Evolutionary conservation across 495 filamentous ascomycete species (phyloP), one percentile per base, ranked within the genome.

Genomic region (Penicillium salamii): DNA sequence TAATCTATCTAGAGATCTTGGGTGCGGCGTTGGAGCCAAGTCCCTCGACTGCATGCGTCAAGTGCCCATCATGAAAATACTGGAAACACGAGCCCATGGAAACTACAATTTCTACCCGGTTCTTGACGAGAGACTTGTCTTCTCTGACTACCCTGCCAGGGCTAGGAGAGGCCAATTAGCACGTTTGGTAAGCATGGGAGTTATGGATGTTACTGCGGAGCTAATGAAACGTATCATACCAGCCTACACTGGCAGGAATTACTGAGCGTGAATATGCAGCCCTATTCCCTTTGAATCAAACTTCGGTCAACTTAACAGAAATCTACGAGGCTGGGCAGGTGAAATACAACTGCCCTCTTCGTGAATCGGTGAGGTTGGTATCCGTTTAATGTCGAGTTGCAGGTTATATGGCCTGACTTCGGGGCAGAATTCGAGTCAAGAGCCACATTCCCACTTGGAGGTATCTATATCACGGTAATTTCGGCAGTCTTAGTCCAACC

Each of bases 391-490:
- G 11, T 20, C 35, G 15, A 3, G 9, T 8, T 11, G 17, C 21
- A 7, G 5, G 1, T 13, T 47, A 15, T 17, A 21, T 8, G 20
- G 19, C 23, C 35, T 23, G 17, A 43, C 7, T 9, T 31, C 12
- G 26, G 31, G 23, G 1, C 44, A 55, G 51, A 9, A 39, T 53
- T 8, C 52, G 53, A 15, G 8, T 50, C 8, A 50, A 8, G 18
- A 48, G 21, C 3, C 41, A 63, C 11, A 52, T 73, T 23, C 68
- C 72, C 13, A 77, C 69, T 3, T 80, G 68, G 54, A 66, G 78
- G n/a, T 82, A 77, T 52, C 61, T 73, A 45, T 78, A 78, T 42
- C 64, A 65, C 12, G 78, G 77, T 0, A 76, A 71, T 38, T 81
- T 71, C 48, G 54, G 64, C 12, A 77, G 71, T 38, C 19, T 81